Percentiles rank a stretch among this genome's conserved stretches.
Evolutionary conservation across 257 asterid species (phyloP).

Genomic region (Agastache rugosa): DNA sequence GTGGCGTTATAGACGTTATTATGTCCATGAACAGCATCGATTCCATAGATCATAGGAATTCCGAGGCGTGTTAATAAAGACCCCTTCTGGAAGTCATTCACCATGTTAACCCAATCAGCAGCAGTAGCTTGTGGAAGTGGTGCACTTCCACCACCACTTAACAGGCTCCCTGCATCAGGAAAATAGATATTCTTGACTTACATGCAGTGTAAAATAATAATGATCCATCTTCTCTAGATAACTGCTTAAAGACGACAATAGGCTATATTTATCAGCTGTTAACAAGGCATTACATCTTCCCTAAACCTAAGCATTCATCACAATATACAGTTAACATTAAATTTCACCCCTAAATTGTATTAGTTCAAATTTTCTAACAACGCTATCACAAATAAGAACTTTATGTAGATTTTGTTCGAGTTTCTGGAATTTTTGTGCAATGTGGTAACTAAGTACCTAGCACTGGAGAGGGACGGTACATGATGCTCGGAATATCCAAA

Average conservation of each 20-base stretch:
- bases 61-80: constrained; percentile 80
- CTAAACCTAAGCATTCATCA: constrained; percentile 4
- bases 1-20: constrained; percentile 83
- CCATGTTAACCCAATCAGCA: constrained; percentile 81
- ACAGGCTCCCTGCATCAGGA: constrained; percentile 64
- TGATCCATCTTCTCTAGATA: constrained; percentile 1
- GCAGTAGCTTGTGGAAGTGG: constrained; percentile 78
- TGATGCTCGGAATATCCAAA: not conserved
- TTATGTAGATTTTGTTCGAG: not conserved
- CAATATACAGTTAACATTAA: not conserved
- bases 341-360: constrained; percentile 2
- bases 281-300: constrained; percentile 2
- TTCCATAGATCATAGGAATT: constrained; percentile 90
- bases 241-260: constrained; percentile 12
- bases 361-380: not conserved
- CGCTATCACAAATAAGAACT: constrained; percentile 12
- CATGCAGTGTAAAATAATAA: not conserved
- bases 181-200: not conserved
- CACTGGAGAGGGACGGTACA: not conserved
- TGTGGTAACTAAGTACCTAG: not conserved
- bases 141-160: constrained; percentile 92
- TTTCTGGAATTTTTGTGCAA: not conserved
- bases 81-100: constrained; percentile 75
- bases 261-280: not conserved
- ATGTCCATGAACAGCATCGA: constrained; percentile 91